Evolutionary conservation across 208 protist genomes (phyloP).

Genomic region (Vickermania spadyakhi): DNA sequence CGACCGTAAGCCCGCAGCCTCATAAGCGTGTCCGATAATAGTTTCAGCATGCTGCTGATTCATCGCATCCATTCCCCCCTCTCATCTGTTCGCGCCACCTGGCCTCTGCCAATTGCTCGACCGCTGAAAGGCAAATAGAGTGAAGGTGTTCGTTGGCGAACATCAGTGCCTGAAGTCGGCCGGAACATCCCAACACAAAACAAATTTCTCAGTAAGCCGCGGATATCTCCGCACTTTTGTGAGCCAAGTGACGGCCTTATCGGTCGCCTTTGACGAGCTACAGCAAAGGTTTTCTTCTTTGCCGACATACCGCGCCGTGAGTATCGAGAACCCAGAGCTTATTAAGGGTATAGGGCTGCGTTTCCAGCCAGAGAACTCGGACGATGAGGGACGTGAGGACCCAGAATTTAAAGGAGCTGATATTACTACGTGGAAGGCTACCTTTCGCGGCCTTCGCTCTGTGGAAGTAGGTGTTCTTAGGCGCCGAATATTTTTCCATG

Average conservation of each 20-base stretch:
- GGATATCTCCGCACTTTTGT: background rate
- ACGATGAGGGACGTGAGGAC: background rate
- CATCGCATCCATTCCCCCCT: background rate
- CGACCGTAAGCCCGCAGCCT: background rate
- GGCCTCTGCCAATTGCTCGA: background rate
- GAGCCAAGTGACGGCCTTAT: background rate
- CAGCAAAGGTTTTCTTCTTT: background rate
- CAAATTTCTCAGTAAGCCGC: background rate
- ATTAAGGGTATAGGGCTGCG: no score
- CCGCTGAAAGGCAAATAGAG: background rate
- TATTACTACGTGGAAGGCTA: background rate
- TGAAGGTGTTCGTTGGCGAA: background rate
- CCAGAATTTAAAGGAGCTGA: background rate
- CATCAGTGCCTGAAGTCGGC: background rate
- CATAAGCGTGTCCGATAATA: background rate
- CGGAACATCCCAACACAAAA: background rate
- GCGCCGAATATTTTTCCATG: background rate
- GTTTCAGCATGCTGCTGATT: background rate
- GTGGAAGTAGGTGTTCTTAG: background rate
- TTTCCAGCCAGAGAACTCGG: background rate
- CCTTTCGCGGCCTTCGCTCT: background rate
- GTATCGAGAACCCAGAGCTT: background rate
- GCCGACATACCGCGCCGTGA: background rate
- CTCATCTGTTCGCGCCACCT: background rate
- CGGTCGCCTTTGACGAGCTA: background rate